Conservation (phyloP, 176 grass and related monocot genomes). For the Leersia perrieri region DNA sequence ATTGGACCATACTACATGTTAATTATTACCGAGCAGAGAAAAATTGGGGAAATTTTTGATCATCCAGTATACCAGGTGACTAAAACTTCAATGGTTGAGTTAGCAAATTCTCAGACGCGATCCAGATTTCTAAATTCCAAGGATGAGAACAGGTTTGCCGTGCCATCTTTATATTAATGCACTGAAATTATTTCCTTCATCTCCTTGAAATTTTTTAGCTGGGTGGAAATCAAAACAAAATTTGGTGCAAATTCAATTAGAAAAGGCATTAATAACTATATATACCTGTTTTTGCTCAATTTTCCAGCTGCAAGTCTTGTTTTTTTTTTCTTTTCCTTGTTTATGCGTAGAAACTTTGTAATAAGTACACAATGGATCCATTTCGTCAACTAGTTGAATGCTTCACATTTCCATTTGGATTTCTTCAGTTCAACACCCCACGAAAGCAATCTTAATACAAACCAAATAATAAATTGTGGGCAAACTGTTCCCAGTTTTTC, state of each 20-base stretch:
- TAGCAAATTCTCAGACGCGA: slow-evolving; percentile 53
- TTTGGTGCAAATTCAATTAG: background rate
- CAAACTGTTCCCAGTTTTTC: background rate
- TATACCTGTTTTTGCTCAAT: background rate
- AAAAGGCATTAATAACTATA: background rate
- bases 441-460: background rate
- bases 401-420: background rate
- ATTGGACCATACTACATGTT: slow-evolving; percentile 93
- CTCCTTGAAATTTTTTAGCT: background rate
- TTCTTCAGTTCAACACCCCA: background rate
- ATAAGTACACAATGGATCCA: background rate
- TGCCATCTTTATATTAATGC: background rate
- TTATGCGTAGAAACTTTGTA: background rate
- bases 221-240: background rate
- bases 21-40: slow-evolving; percentile 71
- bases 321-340: background rate
- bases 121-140: slow-evolving; percentile 41
- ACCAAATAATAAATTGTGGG: background rate
- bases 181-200: background rate
- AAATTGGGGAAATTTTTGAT: slow-evolving; percentile 81
- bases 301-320: background rate
- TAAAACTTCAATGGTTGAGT: slow-evolving; percentile 63
- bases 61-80: slow-evolving; percentile 77
- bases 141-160: slow-evolving; percentile 62
- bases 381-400: background rate